A percentile compares a stretch with the other conserved stretches of the same genome.
Evolutionary conservation across 2,329 filamentous ascomycete genomes (phyloP).

Genomic region (Raffaelea albimanens): DNA sequence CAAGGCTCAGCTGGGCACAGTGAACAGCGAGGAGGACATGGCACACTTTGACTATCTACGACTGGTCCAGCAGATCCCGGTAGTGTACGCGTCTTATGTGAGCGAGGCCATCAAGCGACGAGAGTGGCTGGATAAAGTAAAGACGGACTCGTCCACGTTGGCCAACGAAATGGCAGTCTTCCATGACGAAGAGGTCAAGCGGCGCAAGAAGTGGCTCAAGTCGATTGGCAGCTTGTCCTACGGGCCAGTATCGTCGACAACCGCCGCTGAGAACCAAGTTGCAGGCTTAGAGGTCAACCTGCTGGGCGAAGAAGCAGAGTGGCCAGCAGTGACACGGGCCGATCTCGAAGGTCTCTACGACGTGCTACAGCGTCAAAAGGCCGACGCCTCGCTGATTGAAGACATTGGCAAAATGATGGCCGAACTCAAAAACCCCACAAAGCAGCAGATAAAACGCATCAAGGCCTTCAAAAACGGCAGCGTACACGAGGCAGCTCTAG

Average conservation of each 20-base stretch:
- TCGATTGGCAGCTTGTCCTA: constrained; percentile 64
- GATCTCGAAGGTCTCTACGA: constrained; percentile 70
- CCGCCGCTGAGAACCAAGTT: constrained; percentile 54
- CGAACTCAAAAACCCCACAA: constrained; percentile 73
- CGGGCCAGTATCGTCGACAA: constrained; percentile 45
- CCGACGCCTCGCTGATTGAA: constrained; percentile 55
- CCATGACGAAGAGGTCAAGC: constrained; percentile 84
- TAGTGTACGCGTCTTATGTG: constrained; percentile 81
- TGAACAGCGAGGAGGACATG: constrained; percentile 67
- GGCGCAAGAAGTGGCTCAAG: constrained; percentile 84
- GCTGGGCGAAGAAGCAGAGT: constrained; percentile 66
- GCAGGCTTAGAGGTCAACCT: constrained; percentile 79
- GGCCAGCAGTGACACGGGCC: constrained; percentile 67
- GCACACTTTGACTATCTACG: constrained; percentile 74
- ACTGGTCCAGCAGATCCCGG: constrained; percentile 72
- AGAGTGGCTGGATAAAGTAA: constrained; percentile 90
- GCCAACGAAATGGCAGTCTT: constrained; percentile 90
- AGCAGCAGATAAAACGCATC: constrained; percentile 74
- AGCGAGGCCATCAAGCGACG: constrained; percentile 76
- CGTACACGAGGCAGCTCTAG: constrained; percentile 79
- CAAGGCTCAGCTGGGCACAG: constrained; percentile 59
- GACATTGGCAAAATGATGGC: constrained; percentile 69
- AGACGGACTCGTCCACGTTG: constrained; percentile 72
- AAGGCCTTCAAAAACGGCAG: constrained; percentile 97
- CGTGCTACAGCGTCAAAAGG: constrained; percentile 53